A percentile compares a stretch with the other conserved stretches of the same genome.
Evolutionary conservation across 257 asterid species (phyloP).

Genomic region (Primulina eburnea): DNA sequence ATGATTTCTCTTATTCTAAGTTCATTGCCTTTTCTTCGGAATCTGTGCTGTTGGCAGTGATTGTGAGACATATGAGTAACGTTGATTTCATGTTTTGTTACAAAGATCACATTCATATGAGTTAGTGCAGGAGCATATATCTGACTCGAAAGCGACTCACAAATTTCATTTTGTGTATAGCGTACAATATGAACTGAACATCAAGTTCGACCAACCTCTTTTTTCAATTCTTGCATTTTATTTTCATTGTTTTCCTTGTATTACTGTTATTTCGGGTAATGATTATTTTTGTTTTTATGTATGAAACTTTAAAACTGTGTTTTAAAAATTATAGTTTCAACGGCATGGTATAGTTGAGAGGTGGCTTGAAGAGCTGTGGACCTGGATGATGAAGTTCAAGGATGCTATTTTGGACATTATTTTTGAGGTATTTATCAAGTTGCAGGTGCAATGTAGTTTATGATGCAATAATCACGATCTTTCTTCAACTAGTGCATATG

Average conservation of each 20-base stretch:
- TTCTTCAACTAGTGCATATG: conserved; percentile 2
- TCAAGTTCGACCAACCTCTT: neutral
- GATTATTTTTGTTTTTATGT: conserved; percentile 4
- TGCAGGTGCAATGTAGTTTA: conserved; percentile 22
- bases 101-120: conserved; percentile 8
- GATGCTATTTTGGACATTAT: conserved; percentile 56
- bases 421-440: conserved; percentile 60
- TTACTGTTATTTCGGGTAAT: conserved; percentile 17
- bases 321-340: conserved; percentile 57
- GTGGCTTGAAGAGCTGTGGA: conserved; percentile 95
- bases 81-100: conserved; percentile 4
- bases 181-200: neutral
- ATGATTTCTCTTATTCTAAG: conserved; percentile 11
- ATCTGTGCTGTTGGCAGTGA: neutral
- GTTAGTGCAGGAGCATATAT: neutral
- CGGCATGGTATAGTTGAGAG: conserved; percentile 81
- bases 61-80: conserved; percentile 1
- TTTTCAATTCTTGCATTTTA: neutral
- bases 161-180: neutral
- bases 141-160: neutral
- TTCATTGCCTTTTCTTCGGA: conserved; percentile 8
- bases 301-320: conserved; percentile 27
- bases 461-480: conserved; percentile 8
- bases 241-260: neutral
- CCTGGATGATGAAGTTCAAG: conserved; percentile 72